Evolutionary conservation across 805 yeast species (phyloP), one percentile per base, ranked within the genome.

Genomic region (Pichia sporocuriosa): DNA sequence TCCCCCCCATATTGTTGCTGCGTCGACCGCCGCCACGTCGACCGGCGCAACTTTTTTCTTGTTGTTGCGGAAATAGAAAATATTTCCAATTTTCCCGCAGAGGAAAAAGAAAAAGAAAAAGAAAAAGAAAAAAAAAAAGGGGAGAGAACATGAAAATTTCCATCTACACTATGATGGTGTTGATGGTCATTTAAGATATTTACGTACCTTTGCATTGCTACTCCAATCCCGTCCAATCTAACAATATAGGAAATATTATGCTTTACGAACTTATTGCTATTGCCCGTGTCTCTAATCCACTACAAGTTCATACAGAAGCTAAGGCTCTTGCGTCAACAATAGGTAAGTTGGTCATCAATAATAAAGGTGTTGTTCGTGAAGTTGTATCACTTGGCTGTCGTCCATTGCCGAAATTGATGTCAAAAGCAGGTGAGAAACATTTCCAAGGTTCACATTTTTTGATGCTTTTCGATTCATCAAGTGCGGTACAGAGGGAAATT

Each of bases 341-440:
- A 23, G 97, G 97, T 9, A 82, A 78, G 58, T 69, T 87, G 57
- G 76, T 90, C 23, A 73, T 93, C 44, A 77, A 79, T 46, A 89
- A 90, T 63, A 86, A 96, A 71, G 98, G 98, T 38, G 90, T 90
- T n/a, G 79, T 90, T 29, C 75, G 97, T 59, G 80, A 77, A 46
- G 76, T 90, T 35, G 75, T 82, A 39, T 83, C 88, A 48, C 65
- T 89, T 59, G 97, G 96, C 1, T 74, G 79, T 32, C 76, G 76
- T 47, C 79, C 79, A 22, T 70, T 93, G 42, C 96, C 97, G 16
- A 82, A 79, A 49, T 74, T 90, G 46, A 73, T 85, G 65, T 77
- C 80, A 50, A 85, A 85, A 57, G 87, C 87, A 56, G 94, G 88
- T 56, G 95, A 89, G 58, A 73, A 78, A 46, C 95, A 89, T 63